Base-by-base conservation (phyloP, 2,329 filamentous ascomycete species). In the Penicillium hesseltinei region DNA sequence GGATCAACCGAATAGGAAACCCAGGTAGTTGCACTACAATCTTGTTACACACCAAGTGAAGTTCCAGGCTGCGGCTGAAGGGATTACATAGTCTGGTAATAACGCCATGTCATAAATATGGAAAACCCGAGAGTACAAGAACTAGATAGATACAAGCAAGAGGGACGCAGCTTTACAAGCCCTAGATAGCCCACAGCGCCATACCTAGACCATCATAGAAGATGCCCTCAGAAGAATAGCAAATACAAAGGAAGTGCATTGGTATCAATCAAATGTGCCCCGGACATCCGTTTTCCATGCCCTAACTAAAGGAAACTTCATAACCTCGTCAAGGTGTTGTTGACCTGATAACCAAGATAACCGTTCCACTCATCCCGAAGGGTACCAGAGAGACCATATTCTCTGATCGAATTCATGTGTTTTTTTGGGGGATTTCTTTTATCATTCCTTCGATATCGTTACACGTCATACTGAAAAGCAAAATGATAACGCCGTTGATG, bases 381-480 rank as follows among this genome's bases (percentile, higher is more conserved):
- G 11, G 17, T 38, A 50, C 19, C 19, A 40, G 19, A 38, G 17
- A 45, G 21, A 27, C 5, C 13, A 39, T 39, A 23, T 42, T 9
- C 47, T 29, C 33, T 5, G n/a, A 38, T 52, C 33, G 10, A 25
- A 47, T 35, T n/a, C 45, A 47, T 25, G 21, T 25, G 15, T 36
- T 35, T 35, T 47, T 47, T 52, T 23, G 6, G 57, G 62, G 57
- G 62, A 39, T 39, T 15, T 58, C 69, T 21, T 23, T 54, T 25
- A n/a, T 52, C 51, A 38, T 47, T 39, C 49, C 49, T 44, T 42
- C 50, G 31, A 59, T 61, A 52, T 61, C 54, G 23, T 61, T 42
- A 57, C 50, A 59, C 40, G 44, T 61, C 49, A 59, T 59, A 58
- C 56, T 54, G 42, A 51, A 54, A 56, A 56, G 51, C 21, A 57